Conservation (phyloP, 2,329 filamentous ascomycete genomes). For the Amauroascus verrucosus region DNA sequence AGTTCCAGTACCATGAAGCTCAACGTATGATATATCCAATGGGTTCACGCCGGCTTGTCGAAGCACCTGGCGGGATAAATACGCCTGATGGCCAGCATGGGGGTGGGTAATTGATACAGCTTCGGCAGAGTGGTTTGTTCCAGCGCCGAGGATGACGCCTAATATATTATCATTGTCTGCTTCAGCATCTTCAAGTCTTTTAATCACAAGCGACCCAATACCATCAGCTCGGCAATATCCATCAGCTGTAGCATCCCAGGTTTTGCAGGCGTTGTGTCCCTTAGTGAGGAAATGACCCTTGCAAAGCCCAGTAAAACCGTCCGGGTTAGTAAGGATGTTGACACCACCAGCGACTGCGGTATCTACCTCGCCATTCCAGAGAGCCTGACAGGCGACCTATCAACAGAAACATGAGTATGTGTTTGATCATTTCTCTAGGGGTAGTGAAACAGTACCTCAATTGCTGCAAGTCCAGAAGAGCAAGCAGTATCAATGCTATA, state of each 20-base stretch:
- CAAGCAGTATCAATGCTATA: constrained; percentile 69
- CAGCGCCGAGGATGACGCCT: constrained; percentile 63
- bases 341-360: constrained; percentile 70
- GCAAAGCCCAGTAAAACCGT: constrained; percentile 66
- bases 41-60: constrained; percentile 65
- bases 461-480: constrained; percentile 56
- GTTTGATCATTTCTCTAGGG: background rate
- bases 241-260: constrained; percentile 69
- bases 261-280: constrained; percentile 60
- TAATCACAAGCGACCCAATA: constrained; percentile 42
- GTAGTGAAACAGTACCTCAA: background rate
- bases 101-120: constrained; percentile 76
- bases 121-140: constrained; percentile 73
- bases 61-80: constrained; percentile 58
- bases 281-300: constrained; percentile 66
- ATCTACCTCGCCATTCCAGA: constrained; percentile 66
- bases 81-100: constrained; percentile 67
- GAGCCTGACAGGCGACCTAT: constrained; percentile 57
- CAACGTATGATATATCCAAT: constrained; percentile 68
- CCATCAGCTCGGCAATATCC: constrained; percentile 74
- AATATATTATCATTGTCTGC: constrained; percentile 60
- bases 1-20: constrained; percentile 84
- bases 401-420: constrained; percentile 22
- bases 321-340: constrained; percentile 63
- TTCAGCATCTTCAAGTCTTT: constrained; percentile 60